phyloP scores from a whole-genome alignment of 2,329 filamentous ascomycete species.

The Ophiostoma sp. region DNA sequence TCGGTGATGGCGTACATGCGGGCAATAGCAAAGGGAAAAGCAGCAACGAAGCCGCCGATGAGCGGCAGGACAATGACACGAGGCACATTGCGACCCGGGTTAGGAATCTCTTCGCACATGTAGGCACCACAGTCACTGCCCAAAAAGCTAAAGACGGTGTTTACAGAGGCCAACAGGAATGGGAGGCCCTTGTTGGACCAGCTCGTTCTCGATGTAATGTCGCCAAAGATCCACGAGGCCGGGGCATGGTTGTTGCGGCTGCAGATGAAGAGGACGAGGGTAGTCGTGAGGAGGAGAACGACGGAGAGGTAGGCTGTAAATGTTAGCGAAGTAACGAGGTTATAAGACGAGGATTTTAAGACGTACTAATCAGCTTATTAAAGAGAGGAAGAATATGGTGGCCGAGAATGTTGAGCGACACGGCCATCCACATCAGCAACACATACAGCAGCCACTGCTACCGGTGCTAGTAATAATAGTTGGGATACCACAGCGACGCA shows the following conservation, averaged over 20 bases:
- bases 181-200: slow-evolving; percentile 25
- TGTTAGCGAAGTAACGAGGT: neutral
- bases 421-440: slow-evolving; percentile 24
- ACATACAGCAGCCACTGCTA: slow-evolving; percentile 23
- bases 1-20: slow-evolving; percentile 27
- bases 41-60: slow-evolving; percentile 20
- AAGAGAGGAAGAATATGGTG: slow-evolving; percentile 24
- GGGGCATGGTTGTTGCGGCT: slow-evolving; percentile 19
- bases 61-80: slow-evolving; percentile 22
- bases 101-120: slow-evolving; percentile 28
- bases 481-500: slow-evolving; percentile 19
- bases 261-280: slow-evolving; percentile 48
- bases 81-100: slow-evolving; percentile 26
- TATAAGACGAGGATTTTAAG: neutral
- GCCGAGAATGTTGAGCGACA: slow-evolving; percentile 24
- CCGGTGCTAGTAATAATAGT: slow-evolving; percentile 25
- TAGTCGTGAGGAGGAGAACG: slow-evolving; percentile 62
- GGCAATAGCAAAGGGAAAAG: slow-evolving; percentile 26
- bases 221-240: slow-evolving; percentile 23
- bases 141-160: slow-evolving; percentile 25
- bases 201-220: slow-evolving; percentile 21
- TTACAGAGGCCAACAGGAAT: slow-evolving; percentile 24
- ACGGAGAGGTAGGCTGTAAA: slow-evolving; percentile 35
- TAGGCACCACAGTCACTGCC: slow-evolving; percentile 27
- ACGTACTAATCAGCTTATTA: slow-evolving; percentile 24